Evolutionary conservation across 306 rosid genomes (phyloP), one percentile per base, ranked within the genome.

Genomic region (Dalbergia cochinchinensis): DNA sequence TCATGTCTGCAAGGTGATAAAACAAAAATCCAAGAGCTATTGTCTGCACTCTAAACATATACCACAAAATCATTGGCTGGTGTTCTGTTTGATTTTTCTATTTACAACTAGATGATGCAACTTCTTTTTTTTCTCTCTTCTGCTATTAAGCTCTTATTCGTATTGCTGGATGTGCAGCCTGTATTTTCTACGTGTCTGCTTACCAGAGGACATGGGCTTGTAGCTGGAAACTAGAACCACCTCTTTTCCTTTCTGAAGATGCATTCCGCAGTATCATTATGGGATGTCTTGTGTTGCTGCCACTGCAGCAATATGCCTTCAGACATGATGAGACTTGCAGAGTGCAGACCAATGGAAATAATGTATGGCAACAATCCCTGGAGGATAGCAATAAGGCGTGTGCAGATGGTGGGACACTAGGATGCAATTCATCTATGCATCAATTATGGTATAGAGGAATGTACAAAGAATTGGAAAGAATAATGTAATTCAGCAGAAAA

Each of bases 1-100:
- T 92, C 90, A 96, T 96, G 99, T 96, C 98, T 57, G 97, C 94
- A 71, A 96, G 98, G 99, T 96, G 76, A 84, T 55, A 16, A 16
- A 50, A 65, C 50, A 66, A 65, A 26, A 26, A 26, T 26, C 72
- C 35, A 20, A 45, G 48, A 77, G 80, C 34, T 50, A 26, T 1
- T 26, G 31, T 26, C 31, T 26, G 3, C 31, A n/a, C 61, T 13
- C n/a, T 6, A 8, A 26, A 48, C 20, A 69, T 69, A n/a, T 3
- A 69, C 7, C 5, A 0, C 61, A 55, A 55, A 55, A 12, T 37
- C 5, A 4, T 37, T 37, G 41, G 7, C 41, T 37, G 31, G 62
- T n/a, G 8, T 48, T 74, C 35, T 55, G 54, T 35, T 31, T 48
- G 8, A 62, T 60, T 22, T 41, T 10, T 12, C n/a, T 10, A 8